Evolutionary conservation across 2,329 filamentous ascomycete genomes (phyloP).

Genomic region (Calonectria pseudoreteaudii): DNA sequence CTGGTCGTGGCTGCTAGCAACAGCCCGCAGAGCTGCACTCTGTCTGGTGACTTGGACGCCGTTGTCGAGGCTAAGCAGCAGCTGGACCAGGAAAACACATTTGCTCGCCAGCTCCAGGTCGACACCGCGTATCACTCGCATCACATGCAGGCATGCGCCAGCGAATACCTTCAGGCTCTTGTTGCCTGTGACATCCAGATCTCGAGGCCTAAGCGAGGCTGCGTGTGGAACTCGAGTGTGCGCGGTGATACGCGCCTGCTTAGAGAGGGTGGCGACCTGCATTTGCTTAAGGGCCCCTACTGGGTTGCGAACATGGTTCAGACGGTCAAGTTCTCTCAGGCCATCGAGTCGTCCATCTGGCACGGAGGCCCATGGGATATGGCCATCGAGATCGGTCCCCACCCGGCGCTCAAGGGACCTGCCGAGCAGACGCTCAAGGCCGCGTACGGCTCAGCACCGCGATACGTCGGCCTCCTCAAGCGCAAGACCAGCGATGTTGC

Average conservation of each 20-base stretch:
- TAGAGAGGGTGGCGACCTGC: constrained; percentile 7
- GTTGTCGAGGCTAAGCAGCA: constrained; percentile 25
- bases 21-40: constrained; percentile 35
- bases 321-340: constrained; percentile 48
- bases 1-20: constrained; percentile 43
- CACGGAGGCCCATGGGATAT: constrained; percentile 24
- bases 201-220: constrained; percentile 13
- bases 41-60: constrained; percentile 35
- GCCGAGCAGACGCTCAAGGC: constrained; percentile 50
- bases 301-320: constrained; percentile 52
- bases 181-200: constrained; percentile 5
- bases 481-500: constrained; percentile 5
- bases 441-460: neutral
- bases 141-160: constrained; percentile 25
- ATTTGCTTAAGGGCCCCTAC: constrained; percentile 38
- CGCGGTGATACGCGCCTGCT: constrained; percentile 27
- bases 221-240: constrained; percentile 32
- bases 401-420: constrained; percentile 59
- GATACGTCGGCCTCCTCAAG: constrained; percentile 13
- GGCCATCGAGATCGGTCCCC: constrained; percentile 59
- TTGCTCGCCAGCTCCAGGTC: constrained; percentile 32
- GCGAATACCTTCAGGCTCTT: constrained; percentile 5
- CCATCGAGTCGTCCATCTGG: constrained; percentile 35
- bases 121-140: constrained; percentile 38
- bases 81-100: constrained; percentile 29